Conservation (phyloP, 2,329 filamentous ascomycete genomes). For the Acrodontium crateriforme region DNA sequence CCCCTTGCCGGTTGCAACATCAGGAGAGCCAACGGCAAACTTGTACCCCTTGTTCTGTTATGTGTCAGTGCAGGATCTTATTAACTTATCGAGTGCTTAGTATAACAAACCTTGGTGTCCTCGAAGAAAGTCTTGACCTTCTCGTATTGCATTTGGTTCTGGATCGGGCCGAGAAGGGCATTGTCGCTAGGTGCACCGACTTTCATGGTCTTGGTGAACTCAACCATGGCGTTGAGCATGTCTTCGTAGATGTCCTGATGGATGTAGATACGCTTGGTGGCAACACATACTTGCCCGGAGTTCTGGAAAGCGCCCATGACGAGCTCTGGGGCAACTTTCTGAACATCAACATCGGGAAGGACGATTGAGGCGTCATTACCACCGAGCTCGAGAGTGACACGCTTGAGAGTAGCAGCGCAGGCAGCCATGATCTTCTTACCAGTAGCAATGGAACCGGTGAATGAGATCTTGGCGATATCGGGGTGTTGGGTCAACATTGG, state of each 20-base stretch:
- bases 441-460: constrained; percentile 47
- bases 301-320: constrained; percentile 43
- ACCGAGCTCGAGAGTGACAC: constrained; percentile 47
- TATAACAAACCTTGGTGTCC: constrained; percentile 18
- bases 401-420: constrained; percentile 44
- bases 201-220: constrained; percentile 31
- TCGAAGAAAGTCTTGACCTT: constrained; percentile 31
- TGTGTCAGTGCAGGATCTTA: background rate
- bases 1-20: constrained; percentile 28
- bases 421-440: constrained; percentile 48
- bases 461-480: constrained; percentile 47
- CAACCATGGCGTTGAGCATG: constrained; percentile 35
- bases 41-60: constrained; percentile 27
- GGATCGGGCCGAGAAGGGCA: constrained; percentile 42
- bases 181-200: constrained; percentile 27
- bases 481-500: constrained; percentile 46
- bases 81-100: background rate
- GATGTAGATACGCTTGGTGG: constrained; percentile 43
- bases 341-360: constrained; percentile 43
- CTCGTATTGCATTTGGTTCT: constrained; percentile 45
- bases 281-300: constrained; percentile 43
- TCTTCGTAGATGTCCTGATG: constrained; percentile 39
- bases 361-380: constrained; percentile 51
- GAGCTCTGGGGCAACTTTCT: constrained; percentile 35
- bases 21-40: constrained; percentile 40